Conservation (phyloP, 225 moss, liverwort and hornwort species). For the Polytrichum commune region DNA sequence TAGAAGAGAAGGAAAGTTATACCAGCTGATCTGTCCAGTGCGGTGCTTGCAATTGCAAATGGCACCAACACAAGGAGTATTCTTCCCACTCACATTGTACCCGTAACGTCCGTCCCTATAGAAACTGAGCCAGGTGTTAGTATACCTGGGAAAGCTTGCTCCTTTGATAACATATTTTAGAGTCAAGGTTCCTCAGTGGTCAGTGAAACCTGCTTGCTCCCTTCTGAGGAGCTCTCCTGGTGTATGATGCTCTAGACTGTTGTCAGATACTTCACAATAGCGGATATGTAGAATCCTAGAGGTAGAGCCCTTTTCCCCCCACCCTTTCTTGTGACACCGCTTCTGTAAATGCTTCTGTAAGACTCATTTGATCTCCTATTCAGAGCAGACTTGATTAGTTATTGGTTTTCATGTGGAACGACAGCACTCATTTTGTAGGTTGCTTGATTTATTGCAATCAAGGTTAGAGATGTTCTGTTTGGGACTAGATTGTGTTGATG, state of each 20-base stretch:
- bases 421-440: too few species aligned
- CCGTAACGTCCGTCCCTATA: constrained; percentile 43
- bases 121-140: constrained; percentile 31
- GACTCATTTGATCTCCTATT: background rate
- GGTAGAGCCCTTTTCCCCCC: constrained; percentile 4
- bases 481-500: too few species aligned
- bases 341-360: constrained; percentile 5
- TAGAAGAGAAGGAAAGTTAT: constrained; percentile 15
- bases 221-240: constrained; percentile 1
- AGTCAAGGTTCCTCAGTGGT: background rate
- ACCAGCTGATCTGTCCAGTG: constrained; percentile 9
- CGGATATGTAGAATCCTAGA: constrained; percentile 7
- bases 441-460: too few species aligned
- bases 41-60: constrained; percentile 10
- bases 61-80: constrained; percentile 14
- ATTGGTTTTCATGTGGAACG: too few species aligned
- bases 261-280: background rate
- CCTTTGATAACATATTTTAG: constrained; percentile 5
- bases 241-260: background rate
- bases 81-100: constrained; percentile 40
- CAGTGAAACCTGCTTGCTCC: background rate
- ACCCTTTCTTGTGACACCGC: background rate
- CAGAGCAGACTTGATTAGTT: too few species aligned
- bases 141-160: constrained; percentile 20
- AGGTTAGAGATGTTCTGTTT: too few species aligned